phyloP scores from a whole-genome alignment of 176 grass and related monocot genomes.

The Neostapfia colusana region DNA sequence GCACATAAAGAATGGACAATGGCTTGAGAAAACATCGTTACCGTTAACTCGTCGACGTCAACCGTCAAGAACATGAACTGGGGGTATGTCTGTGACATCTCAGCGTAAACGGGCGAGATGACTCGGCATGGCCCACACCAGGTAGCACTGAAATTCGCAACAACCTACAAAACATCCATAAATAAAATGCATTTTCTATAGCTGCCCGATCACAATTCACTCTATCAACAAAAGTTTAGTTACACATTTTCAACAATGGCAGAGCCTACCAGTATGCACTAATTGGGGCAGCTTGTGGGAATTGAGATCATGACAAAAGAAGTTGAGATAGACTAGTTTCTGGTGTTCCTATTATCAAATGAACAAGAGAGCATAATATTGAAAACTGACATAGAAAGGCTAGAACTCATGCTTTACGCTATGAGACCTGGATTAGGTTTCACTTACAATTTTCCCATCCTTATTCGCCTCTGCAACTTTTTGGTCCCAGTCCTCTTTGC shows the following conservation, averaged over 20 bases:
- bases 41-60: conserved; percentile 70
- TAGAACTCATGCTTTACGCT: not conserved
- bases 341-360: not conserved
- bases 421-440: not conserved
- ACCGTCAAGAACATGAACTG: conserved; percentile 68
- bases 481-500: conserved; percentile 80
- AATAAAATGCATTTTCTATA: not conserved
- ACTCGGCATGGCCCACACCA: conserved; percentile 76
- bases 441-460: conserved; percentile 81
- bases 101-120: conserved; percentile 59
- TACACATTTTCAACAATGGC: not conserved
- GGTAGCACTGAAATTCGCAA: conserved; percentile 78
- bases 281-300: not conserved
- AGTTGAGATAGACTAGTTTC: not conserved
- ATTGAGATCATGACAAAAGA: not conserved
- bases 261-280: too few species aligned
- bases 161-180: conserved; percentile 39
- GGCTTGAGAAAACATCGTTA: conserved; percentile 7
- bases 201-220: not conserved
- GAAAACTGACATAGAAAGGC: not conserved
- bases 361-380: not conserved
- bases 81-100: conserved; percentile 72
- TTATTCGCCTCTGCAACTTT: conserved; percentile 78
- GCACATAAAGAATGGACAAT: not conserved
- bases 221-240: not conserved